Evolutionary conservation across 345 rosid genomes (phyloP).

Genomic region (Citrus sinensis): DVS_A1.0 CM039164.1:27437001-27437500

Average conservation of each 20-base stretch:
- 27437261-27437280: conserved; percentile 74
- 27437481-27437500: too few species aligned
- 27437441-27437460: too few species aligned
- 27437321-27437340: not conserved
- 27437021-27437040: conserved; percentile 59
- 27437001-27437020: conserved; percentile 87
- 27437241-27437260: conserved; percentile 59
- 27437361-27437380: not conserved
- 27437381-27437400: not conserved
- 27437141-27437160: conserved; percentile 66
- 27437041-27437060: conserved; percentile 68
- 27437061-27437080: conserved; percentile 53
- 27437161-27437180: conserved; percentile 64
- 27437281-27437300: conserved; percentile 65
- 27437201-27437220: conserved; percentile 57
- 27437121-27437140: conserved; percentile 79
- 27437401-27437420: not conserved
- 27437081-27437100: conserved; percentile 49
- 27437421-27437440: too few species aligned
- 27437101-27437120: conserved; percentile 65
- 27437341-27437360: not conserved
- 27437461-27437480: too few species aligned
- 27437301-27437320: not conserved
- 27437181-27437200: conserved; percentile 59
- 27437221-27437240: conserved; percentile 66